Evolutionary conservation across 495 filamentous ascomycete genomes (phyloP), one percentile per base, ranked within the genome.

Genomic region (Penicilliopsis zonata): DNA sequence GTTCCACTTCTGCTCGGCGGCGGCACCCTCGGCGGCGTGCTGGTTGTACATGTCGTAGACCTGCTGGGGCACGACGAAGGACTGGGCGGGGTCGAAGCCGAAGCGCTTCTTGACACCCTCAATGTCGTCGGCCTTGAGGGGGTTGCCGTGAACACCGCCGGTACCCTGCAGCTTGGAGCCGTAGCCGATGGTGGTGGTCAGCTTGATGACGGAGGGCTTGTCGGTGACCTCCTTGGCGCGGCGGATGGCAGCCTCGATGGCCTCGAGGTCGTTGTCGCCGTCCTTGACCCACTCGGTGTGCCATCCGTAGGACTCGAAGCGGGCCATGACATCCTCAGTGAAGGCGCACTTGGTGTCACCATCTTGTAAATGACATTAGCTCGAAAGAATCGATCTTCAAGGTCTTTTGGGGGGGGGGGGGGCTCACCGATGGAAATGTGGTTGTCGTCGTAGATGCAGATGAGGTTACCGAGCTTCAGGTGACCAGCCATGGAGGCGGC

Each of bases 281-380:
- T 96, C 76, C 52, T 80, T 69, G 52, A 99, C 87, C 57, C 73
- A 69, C 54, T 82, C 68, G 27, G 70, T 73, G 59, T 99, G 90
- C 92, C 92, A 99, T 65, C 90, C 90, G 58, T 99, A 99, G 29
- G 92, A 58, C 67, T 96, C 85, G 61, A 95, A 96, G 44, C 90
- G 76, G 76, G 90, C 86, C 50, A 77, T 52, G 40, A 99, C 90
- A 43, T 99, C 92, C 63, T 99, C 90, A 28, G 90, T 99, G 69
- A 99, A 99, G 32, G 90, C 80, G 47, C 71, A 76, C 65, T 85
- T 85, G 59, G 85, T 99, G 67, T 92, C 78, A 60, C 90, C 90
- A 51, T 99, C 90, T 80, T 34, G 8, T 16, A 13, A 23, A 22
- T 8, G 12, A 37, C 3, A 18, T 37, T 13, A 31, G 28, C 20